Evolutionary conservation across 305 asterid genomes (phyloP).

Genomic region (Lippia alba): DNA sequence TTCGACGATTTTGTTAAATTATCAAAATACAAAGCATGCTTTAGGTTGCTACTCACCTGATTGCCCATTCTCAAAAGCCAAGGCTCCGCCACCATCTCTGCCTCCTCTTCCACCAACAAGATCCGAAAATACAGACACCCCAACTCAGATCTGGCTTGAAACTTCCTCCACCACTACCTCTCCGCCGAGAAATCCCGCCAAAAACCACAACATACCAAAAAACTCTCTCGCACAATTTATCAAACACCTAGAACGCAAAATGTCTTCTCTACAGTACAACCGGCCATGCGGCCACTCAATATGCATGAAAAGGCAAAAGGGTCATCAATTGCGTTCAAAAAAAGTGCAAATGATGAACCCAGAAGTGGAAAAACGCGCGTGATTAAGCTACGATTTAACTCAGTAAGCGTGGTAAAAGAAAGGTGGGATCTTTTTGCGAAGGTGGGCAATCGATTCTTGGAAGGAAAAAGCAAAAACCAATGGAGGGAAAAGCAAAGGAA

Average conservation of each 20-base stretch:
- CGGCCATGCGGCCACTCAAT: background rate
- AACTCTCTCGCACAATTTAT: background rate
- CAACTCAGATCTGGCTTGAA: conserved; percentile 55
- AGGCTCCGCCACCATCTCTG: conserved; percentile 90
- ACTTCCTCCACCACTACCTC: conserved; percentile 10
- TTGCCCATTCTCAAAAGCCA: conserved; percentile 85
- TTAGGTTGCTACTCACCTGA: conserved; percentile 89
- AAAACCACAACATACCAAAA: background rate
- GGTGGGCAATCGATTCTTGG: conserved; percentile 29
- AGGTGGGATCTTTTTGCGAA: background rate
- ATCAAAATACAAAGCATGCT: conserved; percentile 70
- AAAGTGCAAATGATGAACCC: conserved; percentile 43
- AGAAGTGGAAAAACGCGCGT: conserved; percentile 31
- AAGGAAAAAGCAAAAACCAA: conserved; percentile 28
- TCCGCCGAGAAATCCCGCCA: conserved; percentile 8
- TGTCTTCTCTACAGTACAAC: conserved; percentile 15
- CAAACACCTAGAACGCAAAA: conserved; percentile 21
- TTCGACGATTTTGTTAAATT: conserved; percentile 51
- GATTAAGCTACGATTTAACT: conserved; percentile 21
- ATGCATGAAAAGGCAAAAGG: conserved; percentile 20
- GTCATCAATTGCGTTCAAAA: conserved; percentile 32
- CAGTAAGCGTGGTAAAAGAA: conserved; percentile 31
- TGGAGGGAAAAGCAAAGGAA: conserved; percentile 37
- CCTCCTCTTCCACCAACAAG: conserved; percentile 33
- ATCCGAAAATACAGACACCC: conserved; percentile 35